Conservation (phyloP, 805 yeast genomes). For the Brettanomyces sp. region DNA sequence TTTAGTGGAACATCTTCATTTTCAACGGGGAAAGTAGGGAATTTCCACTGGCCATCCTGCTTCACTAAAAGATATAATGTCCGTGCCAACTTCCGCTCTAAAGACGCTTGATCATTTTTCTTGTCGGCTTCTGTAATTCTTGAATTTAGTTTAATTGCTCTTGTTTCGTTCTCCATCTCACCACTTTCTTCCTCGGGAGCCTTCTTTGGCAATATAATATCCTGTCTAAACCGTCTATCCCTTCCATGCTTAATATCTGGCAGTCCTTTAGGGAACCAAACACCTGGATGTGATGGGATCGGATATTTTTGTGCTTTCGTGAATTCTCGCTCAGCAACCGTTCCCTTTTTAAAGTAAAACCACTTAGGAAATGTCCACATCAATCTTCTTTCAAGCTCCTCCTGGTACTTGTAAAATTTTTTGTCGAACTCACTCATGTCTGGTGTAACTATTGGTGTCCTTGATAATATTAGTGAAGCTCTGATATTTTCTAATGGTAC, state of each 20-base stretch:
- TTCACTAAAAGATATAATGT: constrained; percentile 72
- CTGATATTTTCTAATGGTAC: constrained; percentile 13
- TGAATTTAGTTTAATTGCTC: constrained; percentile 61
- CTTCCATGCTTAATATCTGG: constrained; percentile 85
- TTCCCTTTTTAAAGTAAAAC: constrained; percentile 84
- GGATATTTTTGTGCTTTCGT: constrained; percentile 70
- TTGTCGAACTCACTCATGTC: constrained; percentile 64
- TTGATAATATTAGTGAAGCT: constrained; percentile 58
- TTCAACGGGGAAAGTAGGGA: constrained; percentile 56
- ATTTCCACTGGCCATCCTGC: constrained; percentile 44
- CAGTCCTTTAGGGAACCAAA: constrained; percentile 71
- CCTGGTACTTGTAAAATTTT: constrained; percentile 73
- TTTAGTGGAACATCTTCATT: constrained; percentile 50
- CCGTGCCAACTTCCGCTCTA: constrained; percentile 72
- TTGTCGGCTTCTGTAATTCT: constrained; percentile 74
- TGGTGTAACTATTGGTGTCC: constrained; percentile 79
- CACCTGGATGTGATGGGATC: constrained; percentile 59
- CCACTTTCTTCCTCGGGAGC: constrained; percentile 27
- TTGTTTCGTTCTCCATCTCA: constrained; percentile 46
- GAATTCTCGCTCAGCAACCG: constrained; percentile 77
- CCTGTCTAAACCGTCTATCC: constrained; percentile 79
- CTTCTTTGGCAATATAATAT: constrained; percentile 64
- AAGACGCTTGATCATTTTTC: constrained; percentile 47
- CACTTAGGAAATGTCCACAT: constrained; percentile 98
- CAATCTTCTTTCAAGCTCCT: constrained; percentile 75